Evolutionary conservation across 352 stramenopile genomes (phyloP).

Genomic region (Globisporangium paroecandrum): DNA sequence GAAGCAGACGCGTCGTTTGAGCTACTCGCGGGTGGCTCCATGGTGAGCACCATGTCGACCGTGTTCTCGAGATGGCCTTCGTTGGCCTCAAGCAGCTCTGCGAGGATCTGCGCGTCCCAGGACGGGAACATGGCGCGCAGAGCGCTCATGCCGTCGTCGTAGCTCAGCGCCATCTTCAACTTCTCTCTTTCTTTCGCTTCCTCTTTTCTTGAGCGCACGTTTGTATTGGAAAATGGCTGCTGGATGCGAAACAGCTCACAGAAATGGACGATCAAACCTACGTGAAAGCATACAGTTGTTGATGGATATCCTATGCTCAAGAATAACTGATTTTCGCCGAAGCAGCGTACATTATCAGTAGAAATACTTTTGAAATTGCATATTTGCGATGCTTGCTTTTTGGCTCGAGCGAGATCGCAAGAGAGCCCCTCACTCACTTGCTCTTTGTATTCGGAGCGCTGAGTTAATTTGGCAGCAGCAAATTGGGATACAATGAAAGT

Average conservation of each 20-base stretch:
- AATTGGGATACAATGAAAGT: conserved; percentile 14
- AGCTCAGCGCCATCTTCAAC: conserved; percentile 51
- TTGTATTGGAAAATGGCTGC: not conserved
- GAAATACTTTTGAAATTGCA: conserved; percentile 3
- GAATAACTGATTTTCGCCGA: not conserved
- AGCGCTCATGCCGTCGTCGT: conserved; percentile 54
- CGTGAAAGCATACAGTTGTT: not conserved
- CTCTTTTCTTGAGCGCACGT: not conserved
- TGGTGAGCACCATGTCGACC: conserved; percentile 67
- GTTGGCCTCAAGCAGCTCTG: conserved; percentile 65
- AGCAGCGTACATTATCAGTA: not conserved
- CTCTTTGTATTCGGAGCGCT: not conserved
- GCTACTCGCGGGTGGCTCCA: conserved; percentile 38
- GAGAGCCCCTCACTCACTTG: conserved; percentile 3
- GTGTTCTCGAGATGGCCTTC: conserved; percentile 67
- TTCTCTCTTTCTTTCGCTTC: not conserved
- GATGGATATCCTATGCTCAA: not conserved
- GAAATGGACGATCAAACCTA: not conserved
- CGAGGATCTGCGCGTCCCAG: conserved; percentile 60
- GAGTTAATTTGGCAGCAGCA: not conserved
- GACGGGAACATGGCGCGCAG: conserved; percentile 74
- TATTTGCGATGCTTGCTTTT: not conserved
- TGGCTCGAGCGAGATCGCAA: not conserved
- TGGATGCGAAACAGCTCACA: not conserved
- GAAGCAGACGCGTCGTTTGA: conserved; percentile 12